phyloP scores from a whole-genome alignment of 2,329 filamentous ascomycete species.

The Nigrospora oryzae region DNA sequence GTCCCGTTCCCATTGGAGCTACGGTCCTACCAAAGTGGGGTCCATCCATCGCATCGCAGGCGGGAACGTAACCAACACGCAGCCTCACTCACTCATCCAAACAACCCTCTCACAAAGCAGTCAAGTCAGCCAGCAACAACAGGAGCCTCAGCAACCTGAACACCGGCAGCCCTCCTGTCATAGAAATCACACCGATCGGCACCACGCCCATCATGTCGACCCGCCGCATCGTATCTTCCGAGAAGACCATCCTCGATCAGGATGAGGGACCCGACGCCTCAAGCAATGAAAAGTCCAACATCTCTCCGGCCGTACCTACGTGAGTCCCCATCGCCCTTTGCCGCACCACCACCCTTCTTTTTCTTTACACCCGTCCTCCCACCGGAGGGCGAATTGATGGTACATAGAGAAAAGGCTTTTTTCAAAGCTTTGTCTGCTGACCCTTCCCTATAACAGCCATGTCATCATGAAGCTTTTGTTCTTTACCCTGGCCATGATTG shows the following conservation, averaged over 20 bases:
- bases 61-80: too few species aligned
- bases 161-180: too few species aligned
- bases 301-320: constrained; percentile 75
- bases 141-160: too few species aligned
- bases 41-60: too few species aligned
- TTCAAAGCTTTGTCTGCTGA: not conserved
- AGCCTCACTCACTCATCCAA: too few species aligned
- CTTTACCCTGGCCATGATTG: constrained; percentile 89
- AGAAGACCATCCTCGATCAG: constrained; percentile 59
- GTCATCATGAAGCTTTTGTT: constrained; percentile 85
- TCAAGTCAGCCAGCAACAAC: too few species aligned
- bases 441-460: constrained; percentile 37
- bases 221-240: constrained; percentile 53
- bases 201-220: constrained; percentile 51
- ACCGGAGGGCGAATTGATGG: not conserved
- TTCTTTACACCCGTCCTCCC: not conserved
- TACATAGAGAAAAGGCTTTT: not conserved
- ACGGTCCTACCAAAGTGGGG: too few species aligned
- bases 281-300: constrained; percentile 55
- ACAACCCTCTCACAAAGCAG: too few species aligned
- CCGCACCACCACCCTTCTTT: not conserved
- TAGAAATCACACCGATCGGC: not conserved
- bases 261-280: constrained; percentile 37
- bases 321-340: constrained; percentile 32
- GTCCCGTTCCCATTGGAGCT: too few species aligned